A percentile compares a stretch with the other conserved stretches of the same genome.
Conservation (phyloP, 331 rosid species). For the Quercus tomentella region DNA sequence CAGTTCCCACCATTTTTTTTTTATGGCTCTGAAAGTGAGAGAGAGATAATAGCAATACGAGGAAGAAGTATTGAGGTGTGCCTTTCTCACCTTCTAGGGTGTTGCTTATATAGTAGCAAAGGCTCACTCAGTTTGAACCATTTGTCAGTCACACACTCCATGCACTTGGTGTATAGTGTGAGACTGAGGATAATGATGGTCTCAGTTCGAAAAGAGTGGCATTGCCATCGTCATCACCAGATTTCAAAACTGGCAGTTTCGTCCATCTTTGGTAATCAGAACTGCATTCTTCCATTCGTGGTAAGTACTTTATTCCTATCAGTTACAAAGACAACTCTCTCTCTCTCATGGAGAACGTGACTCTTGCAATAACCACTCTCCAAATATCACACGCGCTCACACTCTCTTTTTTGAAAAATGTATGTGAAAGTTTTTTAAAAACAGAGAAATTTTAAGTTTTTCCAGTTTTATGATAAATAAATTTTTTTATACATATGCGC, state of each 20-base stretch:
- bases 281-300: background rate
- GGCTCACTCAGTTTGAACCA: background rate
- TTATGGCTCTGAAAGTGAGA: no score
- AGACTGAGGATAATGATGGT: background rate
- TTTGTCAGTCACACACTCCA: background rate
- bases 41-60: no score
- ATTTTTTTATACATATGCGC: no score
- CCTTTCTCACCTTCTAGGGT: background rate
- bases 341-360: background rate
- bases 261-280: background rate
- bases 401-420: background rate
- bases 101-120: no score
- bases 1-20: conserved; percentile 10
- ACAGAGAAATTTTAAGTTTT: no score
- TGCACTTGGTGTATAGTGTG: background rate
- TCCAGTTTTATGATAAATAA: no score
- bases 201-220: background rate
- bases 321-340: background rate
- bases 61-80: background rate
- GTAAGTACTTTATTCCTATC: background rate
- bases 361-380: background rate
- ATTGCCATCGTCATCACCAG: background rate
- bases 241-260: background rate
- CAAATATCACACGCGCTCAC: background rate
- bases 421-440: no score